Base-by-base conservation (phyloP, 805 yeast genomes). In the Wickerhamomyces kurtzmanii region DNA sequence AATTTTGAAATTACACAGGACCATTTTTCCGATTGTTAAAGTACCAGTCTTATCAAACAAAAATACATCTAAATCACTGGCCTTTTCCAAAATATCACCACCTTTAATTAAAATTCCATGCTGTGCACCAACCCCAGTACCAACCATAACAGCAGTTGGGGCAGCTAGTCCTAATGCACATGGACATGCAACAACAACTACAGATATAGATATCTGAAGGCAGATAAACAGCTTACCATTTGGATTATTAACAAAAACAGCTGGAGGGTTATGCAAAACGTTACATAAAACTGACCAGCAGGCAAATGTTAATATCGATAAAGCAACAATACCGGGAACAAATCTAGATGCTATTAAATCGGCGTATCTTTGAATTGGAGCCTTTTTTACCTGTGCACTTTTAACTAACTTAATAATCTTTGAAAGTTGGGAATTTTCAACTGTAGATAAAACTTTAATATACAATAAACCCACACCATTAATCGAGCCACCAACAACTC, bases 121-220 rank as follows among this genome's bases (percentile, higher is more conserved):
- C 10, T 70, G 53, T 0, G 98, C 97, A 22, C 95, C 97, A 14
- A 85, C 79, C 22, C 98, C 98, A 3, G 97, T 89, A 7, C 96
- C 98, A 3, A 91, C 98, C 96, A 93, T 91, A 8, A 91, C 84
- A 0, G 97, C 97, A 2, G 98, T 93, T 2, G 99, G 99, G 0
- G 97, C 94, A 4, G 96, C 96, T 28, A 91, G 63, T 3, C 98
- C 99, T 15, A 91, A 57, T 0, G 98, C 97, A 65, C 98, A 91
- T 0, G 99, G 99, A 55, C 99, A 91, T 2, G 98, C 98, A 27
- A 91, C 96, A 8, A 91, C 96, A 38, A 93, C 71, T 5, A 91
- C 98, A 6, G 94, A 76, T 16, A 91, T 89, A 5, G 94, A 78
- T 25, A 87, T 66, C 43, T 81, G 75, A 31, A 93, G 53, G 46